Evolutionary conservation across 352 stramenopile genomes (phyloP).

Genomic region (Elongisporangium prolatum): DNA sequence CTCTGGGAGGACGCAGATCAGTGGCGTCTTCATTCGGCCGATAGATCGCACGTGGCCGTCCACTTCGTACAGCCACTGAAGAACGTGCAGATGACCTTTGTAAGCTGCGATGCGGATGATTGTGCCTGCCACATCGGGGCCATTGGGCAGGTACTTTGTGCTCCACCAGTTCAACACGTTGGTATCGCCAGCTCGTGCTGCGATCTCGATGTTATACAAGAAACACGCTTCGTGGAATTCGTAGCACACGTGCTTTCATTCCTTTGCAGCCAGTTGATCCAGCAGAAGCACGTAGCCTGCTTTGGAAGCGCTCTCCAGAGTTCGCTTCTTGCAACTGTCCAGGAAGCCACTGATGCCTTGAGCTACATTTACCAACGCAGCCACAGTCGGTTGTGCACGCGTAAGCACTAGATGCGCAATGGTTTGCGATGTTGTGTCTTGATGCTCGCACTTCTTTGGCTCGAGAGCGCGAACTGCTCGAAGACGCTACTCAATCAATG

Average conservation of each 20-base stretch:
- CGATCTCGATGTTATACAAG: neutral
- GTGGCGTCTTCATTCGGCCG: neutral
- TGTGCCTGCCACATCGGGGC: neutral
- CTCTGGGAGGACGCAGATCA: neutral
- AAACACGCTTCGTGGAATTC: neutral
- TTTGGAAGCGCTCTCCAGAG: neutral
- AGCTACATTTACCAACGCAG: too few relatives aligned
- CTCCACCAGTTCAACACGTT: neutral
- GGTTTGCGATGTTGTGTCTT: too few relatives aligned
- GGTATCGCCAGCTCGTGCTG: neutral
- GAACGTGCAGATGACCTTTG: neutral
- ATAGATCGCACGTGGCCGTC: neutral
- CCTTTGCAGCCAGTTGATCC: neutral
- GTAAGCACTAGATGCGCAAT: too few relatives aligned
- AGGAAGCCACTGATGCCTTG: too few relatives aligned
- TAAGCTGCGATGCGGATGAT: neutral
- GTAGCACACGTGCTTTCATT: neutral
- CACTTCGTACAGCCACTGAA: neutral
- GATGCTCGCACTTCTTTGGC: too few relatives aligned
- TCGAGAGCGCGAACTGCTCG: too few relatives aligned
- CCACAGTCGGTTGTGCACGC: too few relatives aligned
- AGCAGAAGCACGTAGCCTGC: neutral
- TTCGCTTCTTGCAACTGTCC: neutral
- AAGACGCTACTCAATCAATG: too few relatives aligned
- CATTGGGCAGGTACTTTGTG: neutral